Evolutionary conservation across 225 moss, liverwort and hornwort species (phyloP).

Genomic region (Climacium dendroides): DNA sequence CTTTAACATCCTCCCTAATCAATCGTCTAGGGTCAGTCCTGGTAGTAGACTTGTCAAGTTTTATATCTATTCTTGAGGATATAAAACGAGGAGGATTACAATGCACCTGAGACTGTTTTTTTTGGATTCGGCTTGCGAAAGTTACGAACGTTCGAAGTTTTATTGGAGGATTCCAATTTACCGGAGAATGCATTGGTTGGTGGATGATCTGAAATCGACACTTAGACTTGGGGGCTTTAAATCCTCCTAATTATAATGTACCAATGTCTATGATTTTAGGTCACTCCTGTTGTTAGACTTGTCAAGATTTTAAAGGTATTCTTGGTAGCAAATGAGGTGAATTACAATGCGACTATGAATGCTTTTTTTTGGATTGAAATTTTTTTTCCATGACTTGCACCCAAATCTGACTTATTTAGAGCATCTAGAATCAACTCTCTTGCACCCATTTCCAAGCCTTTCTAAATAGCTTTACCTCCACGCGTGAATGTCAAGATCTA

Average conservation of each 20-base stretch:
- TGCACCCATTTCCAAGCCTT: not conserved
- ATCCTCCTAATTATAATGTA: not conserved
- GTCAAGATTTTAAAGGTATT: not conserved
- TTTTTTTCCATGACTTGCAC: not conserved
- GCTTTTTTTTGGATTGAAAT: not conserved
- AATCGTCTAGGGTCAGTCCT: not conserved
- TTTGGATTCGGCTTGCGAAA: not conserved
- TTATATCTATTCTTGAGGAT: not conserved
- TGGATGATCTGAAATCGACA: not conserved
- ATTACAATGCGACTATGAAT: not conserved
- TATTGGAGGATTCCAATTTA: not conserved
- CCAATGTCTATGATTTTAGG: not conserved
- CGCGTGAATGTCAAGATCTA: not conserved
- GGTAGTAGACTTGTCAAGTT: not conserved
- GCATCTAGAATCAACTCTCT: not conserved
- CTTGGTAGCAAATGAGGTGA: not conserved
- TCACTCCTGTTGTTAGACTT: too few species aligned
- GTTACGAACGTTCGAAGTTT: not conserved
- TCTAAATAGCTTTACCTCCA: not conserved
- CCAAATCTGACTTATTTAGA: not conserved
- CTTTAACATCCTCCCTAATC: not conserved
- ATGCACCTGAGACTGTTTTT: not conserved
- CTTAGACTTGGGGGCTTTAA: not conserved
- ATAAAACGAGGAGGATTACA: not conserved
- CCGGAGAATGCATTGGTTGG: not conserved